Base-by-base conservation (phyloP, 257 asterid genomes). In the Solanum lycopersicoides region DNA sequence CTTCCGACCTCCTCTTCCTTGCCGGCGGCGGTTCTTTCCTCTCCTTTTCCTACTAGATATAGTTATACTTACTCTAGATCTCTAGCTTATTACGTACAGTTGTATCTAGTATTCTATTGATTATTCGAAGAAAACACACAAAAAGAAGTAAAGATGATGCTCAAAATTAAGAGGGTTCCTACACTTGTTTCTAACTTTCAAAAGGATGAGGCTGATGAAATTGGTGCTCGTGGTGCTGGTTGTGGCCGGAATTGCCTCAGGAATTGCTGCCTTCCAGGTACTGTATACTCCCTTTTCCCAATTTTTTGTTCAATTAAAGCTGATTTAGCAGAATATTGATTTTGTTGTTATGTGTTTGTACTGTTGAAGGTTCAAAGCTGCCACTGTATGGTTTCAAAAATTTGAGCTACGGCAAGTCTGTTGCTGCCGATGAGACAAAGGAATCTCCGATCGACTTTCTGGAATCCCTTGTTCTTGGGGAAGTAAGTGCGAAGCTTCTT, bases 1-100 rank as follows among this genome's bases (percentile, higher is more conserved):
- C 98, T 73, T 97, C 99, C 89, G 98, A 95, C 93, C 98, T 97
- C 90, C 98, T 95, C 88, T 97, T 97, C 94, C 98, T 97, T 37
- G 98, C 99, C 89, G 99, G 99, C 92, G 99, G 99, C 86, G 99
- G 99, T 89, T 75, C 35, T 75, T 65, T 59, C 41, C 15, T 23
- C 60, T 9, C 45, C 59, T 44, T 35, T 73, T 32, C 11, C 47
- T 88, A 76, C 35, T 88, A 75, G 88, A 80, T 47, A 15, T 80
- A 80, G 18, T 30, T 7, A 2, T 74, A 74, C 47, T 35, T 35
- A 73, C 80, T 16, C 5, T 76, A 41, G 4, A 76, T 76, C 59
- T 15, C 83, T 76, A 76, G 59, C 2, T 39, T 76, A 45, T 76
- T 76, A 14, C 28, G 15, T 18, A 77, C 59, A 39, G 35, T 76